phyloP scores from a whole-genome alignment of 176 grass and related monocot species.

The Hyparrhenia diplandra region DNA sequence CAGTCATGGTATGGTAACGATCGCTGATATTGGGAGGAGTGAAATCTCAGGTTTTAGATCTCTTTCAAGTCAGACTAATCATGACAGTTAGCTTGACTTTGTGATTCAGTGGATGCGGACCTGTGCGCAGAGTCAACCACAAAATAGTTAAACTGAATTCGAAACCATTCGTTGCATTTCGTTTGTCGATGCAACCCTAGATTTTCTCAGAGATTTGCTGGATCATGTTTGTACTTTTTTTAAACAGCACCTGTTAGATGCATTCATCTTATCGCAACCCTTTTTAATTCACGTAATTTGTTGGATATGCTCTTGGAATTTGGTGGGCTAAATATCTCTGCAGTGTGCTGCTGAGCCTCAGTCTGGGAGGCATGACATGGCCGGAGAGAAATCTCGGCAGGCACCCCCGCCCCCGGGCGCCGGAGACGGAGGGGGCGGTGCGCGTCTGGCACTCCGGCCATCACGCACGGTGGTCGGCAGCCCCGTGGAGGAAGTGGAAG shows the following conservation, averaged over 20 bases:
- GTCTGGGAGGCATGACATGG: neutral
- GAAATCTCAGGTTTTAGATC: slow-evolving; percentile 49
- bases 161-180: slow-evolving; percentile 26
- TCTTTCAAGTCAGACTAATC: slow-evolving; percentile 38
- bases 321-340: neutral
- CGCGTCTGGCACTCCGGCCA: too few relatives aligned
- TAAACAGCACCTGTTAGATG: neutral
- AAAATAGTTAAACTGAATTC: neutral
- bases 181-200: slow-evolving; percentile 27
- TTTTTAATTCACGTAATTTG: neutral
- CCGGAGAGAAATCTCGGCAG: too few relatives aligned
- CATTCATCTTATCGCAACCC: neutral
- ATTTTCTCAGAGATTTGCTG: slow-evolving; percentile 59
- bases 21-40: slow-evolving; percentile 23
- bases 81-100: slow-evolving; percentile 37
- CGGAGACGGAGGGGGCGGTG: too few relatives aligned
- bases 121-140: slow-evolving; percentile 16
- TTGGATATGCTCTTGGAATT: neutral
- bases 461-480: too few relatives aligned
- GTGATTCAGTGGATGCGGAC: slow-evolving; percentile 34
- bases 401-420: too few relatives aligned
- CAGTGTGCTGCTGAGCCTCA: neutral
- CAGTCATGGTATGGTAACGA: slow-evolving; percentile 9
- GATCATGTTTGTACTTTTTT: slow-evolving; percentile 27
- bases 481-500: too few relatives aligned